phyloP scores from a whole-genome alignment of 306 rosid genomes.

The Sophora flavescens region DNA sequence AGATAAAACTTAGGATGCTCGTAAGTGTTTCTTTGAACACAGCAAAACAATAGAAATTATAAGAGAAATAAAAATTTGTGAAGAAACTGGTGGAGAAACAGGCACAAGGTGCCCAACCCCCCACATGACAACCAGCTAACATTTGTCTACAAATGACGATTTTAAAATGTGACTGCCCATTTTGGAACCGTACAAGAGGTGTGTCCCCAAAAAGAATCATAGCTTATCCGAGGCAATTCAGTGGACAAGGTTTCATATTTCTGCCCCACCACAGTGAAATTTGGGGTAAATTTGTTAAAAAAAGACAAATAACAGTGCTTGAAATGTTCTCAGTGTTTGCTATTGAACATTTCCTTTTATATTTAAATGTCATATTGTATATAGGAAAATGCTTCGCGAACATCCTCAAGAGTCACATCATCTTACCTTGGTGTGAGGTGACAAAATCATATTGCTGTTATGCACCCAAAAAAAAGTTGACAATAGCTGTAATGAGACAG shows the following conservation, averaged over 20 bases:
- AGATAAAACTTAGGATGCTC: conserved; percentile 42
- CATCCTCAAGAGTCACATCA: too few relatives aligned
- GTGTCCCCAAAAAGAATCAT: conserved; percentile 54
- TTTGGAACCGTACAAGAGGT: conserved; percentile 55
- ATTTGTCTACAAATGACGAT: conserved; percentile 48
- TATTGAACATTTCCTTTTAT: neutral
- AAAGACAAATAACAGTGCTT: neutral
- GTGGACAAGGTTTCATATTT: conserved; percentile 23
- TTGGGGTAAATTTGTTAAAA: neutral
- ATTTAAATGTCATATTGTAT: neutral
- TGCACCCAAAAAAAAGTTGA: too few relatives aligned
- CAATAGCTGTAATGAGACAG: too few relatives aligned
- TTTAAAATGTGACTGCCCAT: conserved; percentile 48
- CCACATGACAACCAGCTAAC: conserved; percentile 74
- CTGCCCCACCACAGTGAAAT: conserved; percentile 45
- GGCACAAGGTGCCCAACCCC: conserved; percentile 23
- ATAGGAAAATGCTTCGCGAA: too few relatives aligned
- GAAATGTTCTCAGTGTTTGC: neutral
- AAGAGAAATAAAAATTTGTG: conserved; percentile 22
- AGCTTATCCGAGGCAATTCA: conserved; percentile 43
- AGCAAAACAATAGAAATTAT: conserved; percentile 24
- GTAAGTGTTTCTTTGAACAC: conserved; percentile 41
- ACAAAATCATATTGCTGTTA: too few relatives aligned
- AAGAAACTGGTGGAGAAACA: conserved; percentile 8
- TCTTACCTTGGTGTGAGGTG: too few relatives aligned